Base-by-base conservation (phyloP, 2,329 filamentous ascomycete genomes). In the Dothistroma pini region DNA sequence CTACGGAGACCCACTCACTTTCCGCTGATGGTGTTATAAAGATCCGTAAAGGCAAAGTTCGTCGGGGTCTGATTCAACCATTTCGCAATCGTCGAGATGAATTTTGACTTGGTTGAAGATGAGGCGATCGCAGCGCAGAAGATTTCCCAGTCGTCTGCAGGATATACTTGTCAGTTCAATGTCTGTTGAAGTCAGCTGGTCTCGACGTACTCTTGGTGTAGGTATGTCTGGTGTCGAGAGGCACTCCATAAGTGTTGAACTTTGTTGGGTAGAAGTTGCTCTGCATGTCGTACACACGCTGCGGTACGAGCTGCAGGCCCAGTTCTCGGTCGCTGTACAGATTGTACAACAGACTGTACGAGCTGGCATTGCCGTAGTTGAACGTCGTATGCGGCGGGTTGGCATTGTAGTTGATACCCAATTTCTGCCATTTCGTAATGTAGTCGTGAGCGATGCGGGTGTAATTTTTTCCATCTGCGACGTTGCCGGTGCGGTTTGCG, bases 241-340 rank as follows among this genome's bases (percentile, higher is more conserved):
- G 80, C 53, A 84, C 80, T 34, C 83, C 83, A 61, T 80, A 84
- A 3, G 67, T 69, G 35, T 77, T 68, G 32, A 75, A 75, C 25
- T 83, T 74, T 0, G 80, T 82, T 6, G 79, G 80, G 70, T 85
- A 85, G 69, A 83, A 84, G n/a, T 66, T 64, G 55, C 76, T 80
- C 69, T 84, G 82, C 72, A 81, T 80, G 56, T 81, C 75, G 71
- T 84, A 85, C 48, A 85, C 75, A 14, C 71, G 75, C 47, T 80
- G 71, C 0, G 83, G 82, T 4, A 85, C 79, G 32, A 84, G 71
- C 31, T 76, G 68, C 16, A 82, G 70, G 8, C 73, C 71, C 29
- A 85, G 71, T 57, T 82, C 75, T 1, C 71, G 68, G 67, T 84
- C 82, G 34, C 77, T 76, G 70, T 77, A 85, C 6, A 84, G 74